These are phyloP conservation scores for Juglanconis sp. DNA, from an alignment of 2,329 filamentous ascomycete species.

Conservation along the genomic window DNA sequence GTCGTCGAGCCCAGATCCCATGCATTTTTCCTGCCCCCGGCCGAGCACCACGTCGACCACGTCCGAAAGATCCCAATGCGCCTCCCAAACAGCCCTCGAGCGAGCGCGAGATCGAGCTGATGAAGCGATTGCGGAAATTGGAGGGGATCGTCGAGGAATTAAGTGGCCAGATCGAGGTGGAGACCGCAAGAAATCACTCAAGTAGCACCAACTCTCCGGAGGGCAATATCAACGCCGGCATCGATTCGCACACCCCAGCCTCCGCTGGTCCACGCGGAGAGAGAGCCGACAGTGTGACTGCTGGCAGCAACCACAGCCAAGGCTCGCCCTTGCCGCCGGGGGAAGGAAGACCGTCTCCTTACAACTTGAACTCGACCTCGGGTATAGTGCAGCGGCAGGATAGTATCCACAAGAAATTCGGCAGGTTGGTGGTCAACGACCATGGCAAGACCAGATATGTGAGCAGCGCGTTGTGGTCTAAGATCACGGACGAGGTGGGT, in stretches of 20 bases:
- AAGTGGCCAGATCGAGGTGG: slow-evolving; percentile 61
- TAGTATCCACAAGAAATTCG: slow-evolving; percentile 53
- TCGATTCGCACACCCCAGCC: slow-evolving; percentile 23
- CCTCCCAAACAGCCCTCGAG: slow-evolving; percentile 56
- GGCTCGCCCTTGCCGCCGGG: slow-evolving; percentile 20
- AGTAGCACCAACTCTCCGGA: slow-evolving; percentile 38
- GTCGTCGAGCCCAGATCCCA: slow-evolving; percentile 65
- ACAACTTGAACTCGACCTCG: slow-evolving; percentile 19
- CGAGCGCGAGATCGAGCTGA: slow-evolving; percentile 64
- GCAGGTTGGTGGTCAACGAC: slow-evolving; percentile 68
- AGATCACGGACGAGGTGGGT: slow-evolving; percentile 67
- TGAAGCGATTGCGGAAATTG: slow-evolving; percentile 68
- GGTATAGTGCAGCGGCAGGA: slow-evolving; percentile 21
- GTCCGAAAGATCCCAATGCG: slow-evolving; percentile 63
- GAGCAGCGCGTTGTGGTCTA: slow-evolving; percentile 74
- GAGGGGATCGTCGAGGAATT: slow-evolving; percentile 73
- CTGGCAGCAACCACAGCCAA: slow-evolving; percentile 19
- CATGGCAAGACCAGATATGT: slow-evolving; percentile 68
- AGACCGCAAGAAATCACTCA: slow-evolving; percentile 38
- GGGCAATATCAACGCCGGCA: slow-evolving; percentile 16
- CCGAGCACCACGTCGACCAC: slow-evolving; percentile 64
- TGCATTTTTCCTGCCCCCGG: slow-evolving; percentile 75
- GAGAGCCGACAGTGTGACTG: slow-evolving; percentile 21
- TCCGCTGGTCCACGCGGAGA: slow-evolving; percentile 12
- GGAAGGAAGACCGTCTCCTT: slow-evolving; percentile 18